Evolutionary conservation across 139 green algal genomes (phyloP).

Genomic region (Coccomyxa sp.): DNA sequence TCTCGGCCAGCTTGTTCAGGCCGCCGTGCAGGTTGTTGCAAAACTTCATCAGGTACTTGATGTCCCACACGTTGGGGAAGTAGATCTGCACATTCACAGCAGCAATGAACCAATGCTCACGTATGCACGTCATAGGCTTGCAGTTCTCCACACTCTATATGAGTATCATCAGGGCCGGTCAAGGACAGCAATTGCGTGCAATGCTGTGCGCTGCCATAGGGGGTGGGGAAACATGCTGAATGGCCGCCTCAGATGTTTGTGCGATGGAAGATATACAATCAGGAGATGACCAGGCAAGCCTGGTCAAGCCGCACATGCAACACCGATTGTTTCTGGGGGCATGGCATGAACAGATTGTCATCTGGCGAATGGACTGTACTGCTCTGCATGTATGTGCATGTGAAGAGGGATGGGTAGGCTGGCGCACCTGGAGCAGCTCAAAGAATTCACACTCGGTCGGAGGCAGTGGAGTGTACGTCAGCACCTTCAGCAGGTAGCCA

Average conservation of each 20-base stretch:
- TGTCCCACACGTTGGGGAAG: conserved; percentile 97
- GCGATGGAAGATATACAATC: too few species aligned
- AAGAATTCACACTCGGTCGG: conserved; percentile 91
- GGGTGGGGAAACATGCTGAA: too few species aligned
- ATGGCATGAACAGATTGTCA: too few species aligned
- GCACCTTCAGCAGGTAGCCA: conserved; percentile 96
- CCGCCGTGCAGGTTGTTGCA: conserved; percentile 95
- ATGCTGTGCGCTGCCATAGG: neutral
- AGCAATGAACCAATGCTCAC: too few species aligned
- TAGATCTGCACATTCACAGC: conserved; percentile 51
- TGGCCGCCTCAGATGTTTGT: too few species aligned
- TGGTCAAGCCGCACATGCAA: too few species aligned
- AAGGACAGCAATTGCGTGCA: neutral
- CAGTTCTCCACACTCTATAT: too few species aligned
- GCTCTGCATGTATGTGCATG: neutral
- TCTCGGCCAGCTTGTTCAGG: conserved; percentile 95
- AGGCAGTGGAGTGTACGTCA: conserved; percentile 88
- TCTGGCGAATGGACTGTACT: neutral
- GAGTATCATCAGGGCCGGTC: neutral
- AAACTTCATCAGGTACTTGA: conserved; percentile 98
- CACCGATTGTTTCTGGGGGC: too few species aligned
- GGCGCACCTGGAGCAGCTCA: conserved; percentile 68
- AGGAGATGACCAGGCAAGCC: too few species aligned
- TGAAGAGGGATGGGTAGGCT: neutral
- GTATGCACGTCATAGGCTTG: too few species aligned